Conservation (phyloP, 257 asterid species). For the Jaltomata sinuosa region DNA sequence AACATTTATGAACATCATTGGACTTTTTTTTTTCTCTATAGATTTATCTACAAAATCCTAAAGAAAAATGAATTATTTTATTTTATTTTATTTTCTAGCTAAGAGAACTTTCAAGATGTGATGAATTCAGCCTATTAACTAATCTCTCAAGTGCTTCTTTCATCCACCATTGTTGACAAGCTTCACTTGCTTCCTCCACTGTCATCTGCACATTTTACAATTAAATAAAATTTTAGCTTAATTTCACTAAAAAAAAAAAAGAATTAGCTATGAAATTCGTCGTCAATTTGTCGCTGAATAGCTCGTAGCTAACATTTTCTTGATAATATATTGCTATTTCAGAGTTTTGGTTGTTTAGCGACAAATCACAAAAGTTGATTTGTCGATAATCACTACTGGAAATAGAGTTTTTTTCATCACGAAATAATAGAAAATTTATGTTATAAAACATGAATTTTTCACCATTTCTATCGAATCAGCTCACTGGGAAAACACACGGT, state of each 20-base stretch:
- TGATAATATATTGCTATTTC: too few species aligned
- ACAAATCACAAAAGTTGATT: neutral
- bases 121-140: conserved; percentile 34
- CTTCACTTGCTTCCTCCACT: conserved; percentile 56
- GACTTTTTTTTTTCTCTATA: neutral
- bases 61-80: neutral
- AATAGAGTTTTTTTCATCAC: too few species aligned
- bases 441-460: too few species aligned
- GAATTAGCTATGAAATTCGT: neutral
- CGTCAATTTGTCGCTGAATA: neutral
- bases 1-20: neutral
- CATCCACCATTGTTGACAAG: conserved; percentile 77
- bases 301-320: neutral
- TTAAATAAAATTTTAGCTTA: neutral
- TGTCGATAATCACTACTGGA: too few species aligned
- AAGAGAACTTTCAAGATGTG: neutral
- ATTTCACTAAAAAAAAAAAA: neutral
- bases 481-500: too few species aligned
- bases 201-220: conserved; percentile 38
- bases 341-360: neutral
- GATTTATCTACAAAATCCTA: neutral
- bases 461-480: too few species aligned
- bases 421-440: too few species aligned
- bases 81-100: neutral
- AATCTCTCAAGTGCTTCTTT: conserved; percentile 66